Base-by-base conservation (phyloP, 2,329 filamentous ascomycete species). In the Pseudogymnoascus sp. region DNA sequence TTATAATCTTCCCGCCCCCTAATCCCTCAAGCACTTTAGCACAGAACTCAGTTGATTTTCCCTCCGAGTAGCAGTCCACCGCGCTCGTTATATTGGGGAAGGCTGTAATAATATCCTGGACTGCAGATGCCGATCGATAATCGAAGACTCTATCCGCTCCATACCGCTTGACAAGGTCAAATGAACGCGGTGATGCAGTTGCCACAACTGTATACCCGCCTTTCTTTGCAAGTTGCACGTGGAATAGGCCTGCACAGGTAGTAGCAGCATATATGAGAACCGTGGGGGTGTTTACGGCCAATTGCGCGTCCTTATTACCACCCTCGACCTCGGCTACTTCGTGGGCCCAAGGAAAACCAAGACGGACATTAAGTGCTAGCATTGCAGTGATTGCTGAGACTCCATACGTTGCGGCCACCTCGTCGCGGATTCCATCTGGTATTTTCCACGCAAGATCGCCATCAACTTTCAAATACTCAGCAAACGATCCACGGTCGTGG, bases 221-320 rank as follows among this genome's bases (percentile, higher is more conserved):
- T 62, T 78, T 69, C 61, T 76, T 76, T 6, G 75, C 77, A 61
- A 71, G 78, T 63, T 80, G 78, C 21, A 80, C 72, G 6, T 77
- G 77, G 3, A 79, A 69, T 1, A 72, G 71, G 1, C 79, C 79
- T 0, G 77, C 79, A 15, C 77, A 77, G 1, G 77, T 79, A 35
- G 74, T 77, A 6, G 74, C 78, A 52, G 77, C 78, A 62, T 80
- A 80, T 59, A 81, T 75, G 9, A 81, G 66, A n/a, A 81, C 65
- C 0, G 75, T 26, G 38, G 18, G 18, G 18, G 18, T 5, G 12
- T 33, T 33, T 5, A 33, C 30, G 30, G 15, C 4, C 21, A 21
- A 23, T 41, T 23, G 38, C 15, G 38, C 15, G 30, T 33, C 30
- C 30, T 33, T 33, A 33, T 33, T 33, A 33, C 30, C 30, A 12